Base-by-base conservation (phyloP, 2,329 filamentous ascomycete species). In the Aphanoascus verrucosus region DNA sequence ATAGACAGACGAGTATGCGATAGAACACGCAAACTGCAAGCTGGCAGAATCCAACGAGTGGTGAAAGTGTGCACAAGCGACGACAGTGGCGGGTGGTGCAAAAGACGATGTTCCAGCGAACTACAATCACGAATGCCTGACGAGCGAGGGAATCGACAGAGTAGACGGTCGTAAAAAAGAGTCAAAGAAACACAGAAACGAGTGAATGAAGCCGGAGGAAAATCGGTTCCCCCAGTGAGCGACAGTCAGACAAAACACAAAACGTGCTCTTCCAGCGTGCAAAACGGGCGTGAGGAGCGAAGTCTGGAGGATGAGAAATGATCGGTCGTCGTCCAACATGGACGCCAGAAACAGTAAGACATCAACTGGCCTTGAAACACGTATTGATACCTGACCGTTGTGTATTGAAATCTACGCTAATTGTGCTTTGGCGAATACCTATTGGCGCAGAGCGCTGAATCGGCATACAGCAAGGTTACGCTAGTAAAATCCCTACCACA, bases 331-430 rank as follows among this genome's bases (percentile, higher is more conserved):
- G 32, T 15, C 23, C 7, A 38, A 38, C 20, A 17, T 43, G 38
- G 49, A 42, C n/a, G 44, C 41, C 43, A 41, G 35, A 49, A 53
- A 23, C 14, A 14, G 35, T 12, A 53, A 20, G 20, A 48, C 31
- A 31, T 28, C 32, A 34, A 53, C 35, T 43, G 11, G 50, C 12
- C 9, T 42, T 48, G 44, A 48, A 53, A 48, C 51, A 43, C 23
- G 51, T 48, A 47, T 47, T 19, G 35, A 37, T 48, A 53, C 51
- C 19, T 8, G 51, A 42, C 12, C 17, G 17, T 41, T 23, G 15
- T 14, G 51, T 47, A 34, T 32, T 41, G 35, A 19, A 20, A 47
- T 41, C 17, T 15, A 47, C 35, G 3, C 17, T 17, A 34, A n/a
- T 43, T 37, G 19, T 23, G 15, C 14, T 6, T 37, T 12, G 28